A percentile compares a stretch with the other conserved stretches of the same genome.
phyloP scores from a whole-genome alignment of 1,284 basidiomycete genomes.

The Sanghuangporus sanghuang region DNA sequence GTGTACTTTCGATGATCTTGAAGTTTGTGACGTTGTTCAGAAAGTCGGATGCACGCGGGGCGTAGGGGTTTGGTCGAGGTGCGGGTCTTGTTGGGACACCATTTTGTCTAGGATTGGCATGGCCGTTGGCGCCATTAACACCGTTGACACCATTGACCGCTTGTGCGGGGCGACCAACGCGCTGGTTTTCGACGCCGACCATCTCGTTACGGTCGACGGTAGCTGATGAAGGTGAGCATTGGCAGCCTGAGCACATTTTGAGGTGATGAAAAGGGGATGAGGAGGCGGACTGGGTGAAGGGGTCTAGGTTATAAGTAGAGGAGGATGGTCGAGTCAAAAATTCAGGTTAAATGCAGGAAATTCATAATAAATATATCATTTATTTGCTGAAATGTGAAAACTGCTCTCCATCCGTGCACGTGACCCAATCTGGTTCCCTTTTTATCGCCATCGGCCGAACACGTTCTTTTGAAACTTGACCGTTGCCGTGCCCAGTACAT shows the following conservation, averaged over 20 bases:
- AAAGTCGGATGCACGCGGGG: constrained; percentile 85
- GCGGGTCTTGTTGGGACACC: constrained; percentile 24
- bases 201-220: constrained; percentile 50
- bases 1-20: constrained; percentile 95
- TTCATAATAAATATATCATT: too few species aligned
- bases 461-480: neutral
- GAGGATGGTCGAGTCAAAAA: neutral
- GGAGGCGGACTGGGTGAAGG: constrained; percentile 12
- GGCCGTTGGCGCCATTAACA: constrained; percentile 27
- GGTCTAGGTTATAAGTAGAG: neutral
- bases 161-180: constrained; percentile 22
- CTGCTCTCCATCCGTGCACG: neutral
- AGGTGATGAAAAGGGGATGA: constrained; percentile 10
- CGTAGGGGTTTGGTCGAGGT: constrained; percentile 73
- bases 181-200: constrained; percentile 56
- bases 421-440: neutral
- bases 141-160: constrained; percentile 37
- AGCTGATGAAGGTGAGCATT: constrained; percentile 37
- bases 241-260: constrained; percentile 64
- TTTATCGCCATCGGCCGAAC: constrained; percentile 1
- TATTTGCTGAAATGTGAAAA: neutral
- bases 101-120: constrained; percentile 26
- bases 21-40: constrained; percentile 90
- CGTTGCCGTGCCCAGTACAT: neutral
- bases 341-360: neutral